Evolutionary conservation across 192 early-diverging fungal genomes (phyloP).

Genomic region (Kappamyces sp.): DNA sequence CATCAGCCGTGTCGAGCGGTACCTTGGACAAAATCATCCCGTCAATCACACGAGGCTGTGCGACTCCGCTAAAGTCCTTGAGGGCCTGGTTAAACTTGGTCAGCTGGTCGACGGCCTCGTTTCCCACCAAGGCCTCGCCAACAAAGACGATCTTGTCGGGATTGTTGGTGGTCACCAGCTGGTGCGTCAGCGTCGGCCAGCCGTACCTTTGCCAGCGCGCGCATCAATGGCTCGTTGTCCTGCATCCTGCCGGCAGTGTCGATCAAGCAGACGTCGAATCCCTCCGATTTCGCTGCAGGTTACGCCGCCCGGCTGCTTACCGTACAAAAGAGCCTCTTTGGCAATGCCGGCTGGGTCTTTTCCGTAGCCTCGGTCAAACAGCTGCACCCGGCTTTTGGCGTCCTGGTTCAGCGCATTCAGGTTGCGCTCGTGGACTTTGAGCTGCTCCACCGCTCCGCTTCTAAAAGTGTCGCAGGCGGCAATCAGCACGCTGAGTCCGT

Average conservation of each 20-base stretch:
- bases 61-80: constrained; percentile 77
- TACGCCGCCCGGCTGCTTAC: constrained; percentile 25
- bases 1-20: constrained; percentile 83
- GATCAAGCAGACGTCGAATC: constrained; percentile 87
- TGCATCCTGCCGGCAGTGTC: constrained; percentile 98
- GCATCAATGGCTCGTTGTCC: constrained; percentile 97
- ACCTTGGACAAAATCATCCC: constrained; percentile 92
- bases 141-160: constrained; percentile 98
- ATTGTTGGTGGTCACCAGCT: constrained; percentile 79
- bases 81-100: constrained; percentile 93
- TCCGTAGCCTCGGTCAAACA: constrained; percentile 94
- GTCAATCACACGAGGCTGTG: constrained; percentile 84
- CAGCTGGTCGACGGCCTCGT: constrained; percentile 93
- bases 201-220: constrained; percentile 79
- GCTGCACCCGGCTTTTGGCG: constrained; percentile 65
- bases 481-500: constrained; percentile 81
- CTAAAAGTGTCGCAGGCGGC: constrained; percentile 97
- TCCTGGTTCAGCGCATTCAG: constrained; percentile 60
- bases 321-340: constrained; percentile 83
- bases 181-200: not conserved
- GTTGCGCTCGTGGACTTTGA: constrained; percentile 85
- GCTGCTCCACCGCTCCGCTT: constrained; percentile 91
- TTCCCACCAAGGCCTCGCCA: constrained; percentile 94
- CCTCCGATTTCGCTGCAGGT: constrained; percentile 50
- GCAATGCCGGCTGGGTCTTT: constrained; percentile 95